Percentiles rank a stretch among this genome's conserved stretches.
phyloP scores from a whole-genome alignment of 2,329 filamentous ascomycete species.

The Aureobasidium pullulans region DNA sequence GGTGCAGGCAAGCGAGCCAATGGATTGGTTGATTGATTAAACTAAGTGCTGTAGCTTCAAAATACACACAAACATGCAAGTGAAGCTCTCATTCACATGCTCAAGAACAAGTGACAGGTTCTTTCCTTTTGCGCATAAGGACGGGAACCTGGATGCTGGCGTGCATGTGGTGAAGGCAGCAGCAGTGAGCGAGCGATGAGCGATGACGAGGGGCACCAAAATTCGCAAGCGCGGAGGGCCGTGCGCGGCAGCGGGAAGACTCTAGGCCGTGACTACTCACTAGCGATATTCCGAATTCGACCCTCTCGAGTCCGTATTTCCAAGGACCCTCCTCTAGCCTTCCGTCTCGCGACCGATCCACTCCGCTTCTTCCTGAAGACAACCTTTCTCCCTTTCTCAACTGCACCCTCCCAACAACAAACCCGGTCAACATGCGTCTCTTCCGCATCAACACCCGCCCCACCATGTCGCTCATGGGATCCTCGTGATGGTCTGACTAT shows the following conservation, averaged over 20 bases:
- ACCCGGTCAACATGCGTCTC: constrained; percentile 6
- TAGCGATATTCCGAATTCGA: not conserved
- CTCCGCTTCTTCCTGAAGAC: not conserved
- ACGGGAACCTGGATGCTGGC: too few relatives aligned
- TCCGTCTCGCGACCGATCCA: not conserved
- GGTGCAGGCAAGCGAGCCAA: constrained; percentile 5
- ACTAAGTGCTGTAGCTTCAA: too few relatives aligned
- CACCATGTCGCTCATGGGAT: constrained; percentile 1
- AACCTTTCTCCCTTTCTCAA: not conserved
- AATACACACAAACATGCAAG: too few relatives aligned
- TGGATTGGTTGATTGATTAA: not conserved
- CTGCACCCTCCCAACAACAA: not conserved
- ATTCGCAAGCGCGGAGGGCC: too few relatives aligned
- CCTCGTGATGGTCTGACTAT: constrained; percentile 9
- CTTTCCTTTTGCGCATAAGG: too few relatives aligned
- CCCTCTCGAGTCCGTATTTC: not conserved
- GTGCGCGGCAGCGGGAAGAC: not conserved
- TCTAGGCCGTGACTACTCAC: not conserved
- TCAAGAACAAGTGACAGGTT: too few relatives aligned
- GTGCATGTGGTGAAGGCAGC: too few relatives aligned
- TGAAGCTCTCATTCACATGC: too few relatives aligned
- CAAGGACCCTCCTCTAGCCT: not conserved
- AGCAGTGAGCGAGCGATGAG: too few relatives aligned
- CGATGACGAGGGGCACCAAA: too few relatives aligned
- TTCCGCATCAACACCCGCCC: constrained; percentile 1